phyloP scores from a whole-genome alignment of 1,284 basidiomycete genomes.

The Marasmius sp. region DNA sequence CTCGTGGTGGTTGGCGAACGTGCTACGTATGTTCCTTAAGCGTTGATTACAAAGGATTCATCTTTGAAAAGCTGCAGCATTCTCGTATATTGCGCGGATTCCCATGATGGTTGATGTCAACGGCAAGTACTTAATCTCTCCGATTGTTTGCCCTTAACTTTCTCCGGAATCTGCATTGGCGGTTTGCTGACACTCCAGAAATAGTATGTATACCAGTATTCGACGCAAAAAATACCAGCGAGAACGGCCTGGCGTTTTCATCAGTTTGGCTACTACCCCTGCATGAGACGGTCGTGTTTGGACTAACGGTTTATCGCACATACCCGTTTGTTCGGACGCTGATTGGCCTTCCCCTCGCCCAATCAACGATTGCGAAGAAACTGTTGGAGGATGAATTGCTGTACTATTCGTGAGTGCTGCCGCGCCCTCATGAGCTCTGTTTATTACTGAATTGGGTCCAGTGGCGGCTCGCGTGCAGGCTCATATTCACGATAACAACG shows the following conservation, averaged over 20 bases:
- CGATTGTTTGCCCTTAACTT: not conserved
- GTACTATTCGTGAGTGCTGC: conserved; percentile 46
- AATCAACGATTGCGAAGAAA: conserved; percentile 41
- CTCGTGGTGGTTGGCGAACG: conserved; percentile 45
- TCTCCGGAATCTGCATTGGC: not conserved
- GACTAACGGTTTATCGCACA: conserved; percentile 46
- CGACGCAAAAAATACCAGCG: not conserved
- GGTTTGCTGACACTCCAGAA: not conserved
- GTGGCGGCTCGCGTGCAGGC: conserved; percentile 28
- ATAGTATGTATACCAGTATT: conserved; percentile 58
- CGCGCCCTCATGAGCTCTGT: not conserved
- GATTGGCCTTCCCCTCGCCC: conserved; percentile 14
- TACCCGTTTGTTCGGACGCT: conserved; percentile 37
- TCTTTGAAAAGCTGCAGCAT: conserved; percentile 23
- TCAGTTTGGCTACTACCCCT: conserved; percentile 57
- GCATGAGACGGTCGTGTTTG: conserved; percentile 54
- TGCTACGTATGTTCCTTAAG: conserved; percentile 31
- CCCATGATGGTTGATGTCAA: too few species aligned
- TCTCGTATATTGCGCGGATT: conserved; percentile 31
- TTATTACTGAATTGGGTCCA: not conserved
- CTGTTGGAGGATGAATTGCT: conserved; percentile 53
- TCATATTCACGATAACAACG: conserved; percentile 52
- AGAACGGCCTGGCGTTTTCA: conserved; percentile 32
- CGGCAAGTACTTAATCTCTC: conserved; percentile 20
- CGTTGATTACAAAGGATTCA: not conserved